Conservation (phyloP, 2,329 filamentous ascomycete genomes). For the Aspergillus eucalypticola region DNA sequence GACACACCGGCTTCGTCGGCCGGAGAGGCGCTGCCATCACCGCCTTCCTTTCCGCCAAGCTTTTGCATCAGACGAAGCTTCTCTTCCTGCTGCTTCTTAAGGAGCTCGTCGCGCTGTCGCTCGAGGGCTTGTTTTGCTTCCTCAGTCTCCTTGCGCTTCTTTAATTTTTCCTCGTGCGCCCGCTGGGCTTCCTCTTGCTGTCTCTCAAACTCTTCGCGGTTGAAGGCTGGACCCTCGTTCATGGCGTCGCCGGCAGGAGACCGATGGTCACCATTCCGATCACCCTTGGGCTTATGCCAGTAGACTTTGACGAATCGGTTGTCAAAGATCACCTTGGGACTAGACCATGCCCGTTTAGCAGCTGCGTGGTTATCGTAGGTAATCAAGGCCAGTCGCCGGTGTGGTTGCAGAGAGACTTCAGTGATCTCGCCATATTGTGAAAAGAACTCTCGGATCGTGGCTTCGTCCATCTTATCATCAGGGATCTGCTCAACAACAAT, state of each 20-base stretch:
- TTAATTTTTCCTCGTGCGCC: constrained; percentile 56
- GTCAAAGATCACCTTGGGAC: constrained; percentile 64
- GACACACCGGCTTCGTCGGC: constrained; percentile 22
- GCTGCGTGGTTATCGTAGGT: constrained; percentile 54
- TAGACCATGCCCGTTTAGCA: constrained; percentile 58
- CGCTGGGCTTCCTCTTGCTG: constrained; percentile 60
- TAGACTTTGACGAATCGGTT: constrained; percentile 67
- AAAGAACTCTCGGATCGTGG: constrained; percentile 58
- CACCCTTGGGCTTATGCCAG: constrained; percentile 55
- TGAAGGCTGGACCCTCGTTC: constrained; percentile 49
- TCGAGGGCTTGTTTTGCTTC: constrained; percentile 55
- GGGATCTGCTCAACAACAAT: constrained; percentile 65
- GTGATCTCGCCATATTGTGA: constrained; percentile 58
- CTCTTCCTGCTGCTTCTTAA: constrained; percentile 59
- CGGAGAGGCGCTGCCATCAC: constrained; percentile 28
- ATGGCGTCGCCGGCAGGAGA: constrained; percentile 23
- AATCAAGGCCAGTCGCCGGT: constrained; percentile 57
- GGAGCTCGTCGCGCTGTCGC: constrained; percentile 50
- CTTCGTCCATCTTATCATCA: constrained; percentile 57
- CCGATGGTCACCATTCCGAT: constrained; percentile 31
- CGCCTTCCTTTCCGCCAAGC: constrained; percentile 46
- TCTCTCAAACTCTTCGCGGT: constrained; percentile 55
- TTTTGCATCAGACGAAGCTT: constrained; percentile 51
- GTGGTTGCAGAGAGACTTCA: constrained; percentile 56
- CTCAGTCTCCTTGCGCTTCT: constrained; percentile 54